Evolutionary conservation across 768 basidiomycete species (phyloP).

Genomic region (Gloeostereum incarnatum): DNA sequence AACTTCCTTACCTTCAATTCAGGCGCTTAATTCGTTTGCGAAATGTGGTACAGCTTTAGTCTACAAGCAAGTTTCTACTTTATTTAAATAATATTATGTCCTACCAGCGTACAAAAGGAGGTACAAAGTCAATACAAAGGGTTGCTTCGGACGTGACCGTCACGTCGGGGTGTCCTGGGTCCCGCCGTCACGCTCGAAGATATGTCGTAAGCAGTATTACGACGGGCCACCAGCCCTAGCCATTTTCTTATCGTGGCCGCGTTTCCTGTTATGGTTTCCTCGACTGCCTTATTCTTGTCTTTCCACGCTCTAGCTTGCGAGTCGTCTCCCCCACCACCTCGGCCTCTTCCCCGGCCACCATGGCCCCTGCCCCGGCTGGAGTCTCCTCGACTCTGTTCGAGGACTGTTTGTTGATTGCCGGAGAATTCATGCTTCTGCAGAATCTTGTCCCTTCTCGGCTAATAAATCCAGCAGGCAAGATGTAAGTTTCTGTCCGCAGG

Average conservation of each 20-base stretch:
- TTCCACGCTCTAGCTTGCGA: slow-evolving; percentile 61
- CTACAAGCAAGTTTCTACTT: too few species aligned
- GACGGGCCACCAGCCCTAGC: slow-evolving; percentile 43
- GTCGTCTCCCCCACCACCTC: slow-evolving; percentile 26
- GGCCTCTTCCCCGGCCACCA: slow-evolving; percentile 22
- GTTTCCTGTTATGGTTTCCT: slow-evolving; percentile 66
- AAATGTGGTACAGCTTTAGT: too few species aligned
- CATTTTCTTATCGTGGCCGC: slow-evolving; percentile 90
- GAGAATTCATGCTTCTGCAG: slow-evolving; percentile 69
- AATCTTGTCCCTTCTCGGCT: slow-evolving; percentile 72
- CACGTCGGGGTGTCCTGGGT: too few species aligned
- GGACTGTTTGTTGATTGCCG: slow-evolving; percentile 38
- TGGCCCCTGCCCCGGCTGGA: slow-evolving; percentile 32
- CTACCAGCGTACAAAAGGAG: too few species aligned
- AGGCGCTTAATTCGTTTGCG: too few species aligned
- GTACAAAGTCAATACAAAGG: too few species aligned
- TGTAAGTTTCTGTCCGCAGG: not conserved
- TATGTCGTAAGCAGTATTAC: too few species aligned
- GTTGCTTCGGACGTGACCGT: too few species aligned
- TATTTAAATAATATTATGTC: too few species aligned
- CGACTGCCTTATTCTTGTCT: slow-evolving; percentile 70
- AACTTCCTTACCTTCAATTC: too few species aligned
- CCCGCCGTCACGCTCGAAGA: too few species aligned
- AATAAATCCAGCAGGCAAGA: slow-evolving; percentile 1
- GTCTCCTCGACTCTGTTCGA: slow-evolving; percentile 14